Percentiles rank a stretch among this genome's conserved stretches.
Evolutionary conservation across 2,329 filamentous ascomycete species (phyloP).

Genomic region (Sarocladiaceae sp.): DNA sequence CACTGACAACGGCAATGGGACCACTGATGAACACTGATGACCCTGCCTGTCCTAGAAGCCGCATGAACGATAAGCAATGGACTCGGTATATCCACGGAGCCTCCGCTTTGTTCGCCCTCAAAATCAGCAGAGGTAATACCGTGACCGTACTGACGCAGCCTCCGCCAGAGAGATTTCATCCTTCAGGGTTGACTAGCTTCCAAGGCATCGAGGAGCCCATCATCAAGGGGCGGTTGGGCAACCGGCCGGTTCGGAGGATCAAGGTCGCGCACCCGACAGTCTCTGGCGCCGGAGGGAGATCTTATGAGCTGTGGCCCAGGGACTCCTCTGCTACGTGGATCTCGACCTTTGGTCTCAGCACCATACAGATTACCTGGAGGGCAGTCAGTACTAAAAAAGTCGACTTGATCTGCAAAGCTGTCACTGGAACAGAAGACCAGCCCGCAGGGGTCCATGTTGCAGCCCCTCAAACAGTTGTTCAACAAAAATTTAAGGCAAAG

Average conservation of each 20-base stretch:
- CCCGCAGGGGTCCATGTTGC: too few relatives aligned
- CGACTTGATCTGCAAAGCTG: too few relatives aligned
- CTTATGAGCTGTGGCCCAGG: slow-evolving; percentile 15
- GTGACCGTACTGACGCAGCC: slow-evolving; percentile 14
- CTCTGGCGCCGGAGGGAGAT: slow-evolving; percentile 4
- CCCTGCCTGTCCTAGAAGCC: not conserved
- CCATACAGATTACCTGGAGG: too few relatives aligned
- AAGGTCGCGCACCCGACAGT: slow-evolving; percentile 9
- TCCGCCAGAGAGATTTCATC: slow-evolving; percentile 14
- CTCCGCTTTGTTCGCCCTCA: slow-evolving; percentile 15
- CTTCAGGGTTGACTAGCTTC: slow-evolving; percentile 11
- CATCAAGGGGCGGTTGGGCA: slow-evolving; percentile 12
- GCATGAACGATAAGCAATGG: not conserved
- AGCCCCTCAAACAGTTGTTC: too few relatives aligned
- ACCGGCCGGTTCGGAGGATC: slow-evolving; percentile 10
- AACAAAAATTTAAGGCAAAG: too few relatives aligned
- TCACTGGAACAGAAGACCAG: too few relatives aligned
- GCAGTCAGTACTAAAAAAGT: too few relatives aligned
- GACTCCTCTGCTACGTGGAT: slow-evolving; percentile 10
- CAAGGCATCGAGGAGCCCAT: slow-evolving; percentile 16
- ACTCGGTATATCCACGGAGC: slow-evolving; percentile 16
- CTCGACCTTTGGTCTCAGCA: not conserved
- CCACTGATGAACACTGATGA: slow-evolving; percentile 10
- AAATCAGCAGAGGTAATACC: slow-evolving; percentile 10
- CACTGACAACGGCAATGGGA: slow-evolving; percentile 15